These are phyloP conservation scores for Pseudozyma pruni DNA, from an alignment of 1,284 basidiomycete genomes.

Conservation along the genomic window DNA sequence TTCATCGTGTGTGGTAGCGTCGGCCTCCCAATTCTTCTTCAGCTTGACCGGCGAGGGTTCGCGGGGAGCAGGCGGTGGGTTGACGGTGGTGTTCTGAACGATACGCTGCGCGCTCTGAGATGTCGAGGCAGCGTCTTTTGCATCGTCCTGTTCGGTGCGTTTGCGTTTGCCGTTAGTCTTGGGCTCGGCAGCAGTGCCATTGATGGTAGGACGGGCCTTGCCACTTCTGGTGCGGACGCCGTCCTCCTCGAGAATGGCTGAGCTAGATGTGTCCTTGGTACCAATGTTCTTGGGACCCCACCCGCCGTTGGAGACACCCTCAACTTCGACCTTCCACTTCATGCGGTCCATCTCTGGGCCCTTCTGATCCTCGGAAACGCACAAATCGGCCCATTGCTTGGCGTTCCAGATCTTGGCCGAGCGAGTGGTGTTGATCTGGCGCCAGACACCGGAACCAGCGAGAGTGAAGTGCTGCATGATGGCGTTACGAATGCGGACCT, in stretches of 20 bases:
- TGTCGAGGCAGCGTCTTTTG: neutral
- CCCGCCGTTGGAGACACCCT: conserved; percentile 48
- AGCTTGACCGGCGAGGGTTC: conserved; percentile 38
- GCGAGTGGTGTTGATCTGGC: conserved; percentile 64
- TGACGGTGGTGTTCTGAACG: conserved; percentile 9
- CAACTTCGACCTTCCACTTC: conserved; percentile 58
- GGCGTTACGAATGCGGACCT: conserved; percentile 63
- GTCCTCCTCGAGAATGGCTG: conserved; percentile 48
- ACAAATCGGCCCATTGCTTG: conserved; percentile 65
- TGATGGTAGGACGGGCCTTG: conserved; percentile 22
- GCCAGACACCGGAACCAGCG: conserved; percentile 63
- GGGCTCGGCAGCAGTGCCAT: neutral
- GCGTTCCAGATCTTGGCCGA: conserved; percentile 62
- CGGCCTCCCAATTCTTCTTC: conserved; percentile 54
- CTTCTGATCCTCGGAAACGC: conserved; percentile 47
- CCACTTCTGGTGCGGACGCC: conserved; percentile 61
- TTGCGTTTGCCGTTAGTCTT: conserved; percentile 27
- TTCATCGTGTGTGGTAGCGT: conserved; percentile 52
- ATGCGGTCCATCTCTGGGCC: conserved; percentile 64
- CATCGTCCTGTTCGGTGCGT: conserved; percentile 14
- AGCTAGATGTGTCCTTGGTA: conserved; percentile 21
- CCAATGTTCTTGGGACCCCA: conserved; percentile 48
- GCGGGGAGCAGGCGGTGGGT: conserved; percentile 18
- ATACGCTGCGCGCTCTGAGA: conserved; percentile 25
- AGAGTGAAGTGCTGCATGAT: conserved; percentile 64